These are phyloP conservation scores for Pichia inconspicua DNA, from an alignment of 1,139 yeast species.

Conservation along the genomic window DNA sequence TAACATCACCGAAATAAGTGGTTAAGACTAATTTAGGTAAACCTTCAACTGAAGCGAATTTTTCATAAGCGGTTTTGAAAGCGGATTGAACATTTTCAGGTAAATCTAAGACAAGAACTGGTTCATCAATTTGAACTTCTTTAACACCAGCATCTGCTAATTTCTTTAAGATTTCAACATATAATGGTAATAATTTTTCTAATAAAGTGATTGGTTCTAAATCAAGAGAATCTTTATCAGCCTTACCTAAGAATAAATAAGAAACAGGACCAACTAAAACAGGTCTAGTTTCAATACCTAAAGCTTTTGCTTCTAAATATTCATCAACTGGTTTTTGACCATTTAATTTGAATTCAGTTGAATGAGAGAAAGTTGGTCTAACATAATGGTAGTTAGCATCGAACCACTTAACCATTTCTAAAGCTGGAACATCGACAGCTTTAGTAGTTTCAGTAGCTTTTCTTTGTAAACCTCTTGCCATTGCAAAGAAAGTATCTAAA, in stretches of 20 bases:
- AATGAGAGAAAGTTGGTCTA: conserved; percentile 96
- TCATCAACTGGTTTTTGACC: conserved; percentile 96
- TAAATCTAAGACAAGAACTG: conserved; percentile 89
- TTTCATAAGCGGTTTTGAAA: conserved; percentile 78
- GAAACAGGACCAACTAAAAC: conserved; percentile 95
- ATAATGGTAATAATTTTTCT: conserved; percentile 85
- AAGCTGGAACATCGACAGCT: conserved; percentile 97
- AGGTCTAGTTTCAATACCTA: conserved; percentile 96
- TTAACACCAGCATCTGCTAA: conserved; percentile 92
- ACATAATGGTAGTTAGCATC: conserved; percentile 99
- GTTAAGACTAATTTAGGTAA: conserved; percentile 77
- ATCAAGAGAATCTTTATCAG: conserved; percentile 95
- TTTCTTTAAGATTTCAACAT: conserved; percentile 79
- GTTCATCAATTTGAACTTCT: conserved; percentile 95
- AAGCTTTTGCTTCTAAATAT: conserved; percentile 93
- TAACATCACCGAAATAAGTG: conserved; percentile 96
- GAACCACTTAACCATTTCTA: conserved; percentile 99
- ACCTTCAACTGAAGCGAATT: conserved; percentile 52
- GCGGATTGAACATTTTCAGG: conserved; percentile 78
- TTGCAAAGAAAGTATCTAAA: conserved; percentile 91
- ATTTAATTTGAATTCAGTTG: conserved; percentile 91
- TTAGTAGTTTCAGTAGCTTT: conserved; percentile 79
- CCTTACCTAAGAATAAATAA: conserved; percentile 90
- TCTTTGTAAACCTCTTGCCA: conserved; percentile 99
- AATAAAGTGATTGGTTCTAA: conserved; percentile 86